A percentile compares a stretch with the other conserved stretches of the same genome.
These are phyloP conservation scores for Fusarium nodosum DNA, from an alignment of 2,329 filamentous ascomycete genomes.

Conservation along the genomic window DNA sequence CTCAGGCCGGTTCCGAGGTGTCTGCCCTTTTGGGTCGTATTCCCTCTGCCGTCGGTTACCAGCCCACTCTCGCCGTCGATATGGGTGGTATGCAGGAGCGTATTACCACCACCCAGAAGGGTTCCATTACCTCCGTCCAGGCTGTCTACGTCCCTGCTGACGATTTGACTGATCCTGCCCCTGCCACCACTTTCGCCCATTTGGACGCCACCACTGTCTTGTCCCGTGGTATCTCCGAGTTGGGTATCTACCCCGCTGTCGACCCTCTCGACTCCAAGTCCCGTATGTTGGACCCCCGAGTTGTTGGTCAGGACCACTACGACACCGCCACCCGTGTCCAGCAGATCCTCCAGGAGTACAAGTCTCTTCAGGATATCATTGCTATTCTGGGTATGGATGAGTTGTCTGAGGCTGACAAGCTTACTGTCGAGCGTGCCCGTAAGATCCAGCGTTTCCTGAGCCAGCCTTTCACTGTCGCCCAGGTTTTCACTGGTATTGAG, in stretches of 20 bases:
- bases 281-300: conserved; percentile 98
- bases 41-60: conserved; percentile 99
- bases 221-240: conserved; percentile 99
- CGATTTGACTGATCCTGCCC: conserved; percentile 99
- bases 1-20: conserved; percentile 99
- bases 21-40: conserved; percentile 99
- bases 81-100: conserved; percentile 99
- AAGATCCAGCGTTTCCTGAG: conserved; percentile 99
- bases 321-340: conserved; percentile 93
- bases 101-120: conserved; percentile 99
- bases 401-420: conserved; percentile 98
- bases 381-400: conserved; percentile 99
- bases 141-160: conserved; percentile 99
- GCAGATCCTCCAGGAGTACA: conserved; percentile 99
- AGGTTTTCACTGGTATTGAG: conserved; percentile 93
- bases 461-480: conserved; percentile 94
- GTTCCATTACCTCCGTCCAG: conserved; percentile 99
- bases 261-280: conserved; percentile 99
- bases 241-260: conserved; percentile 99
- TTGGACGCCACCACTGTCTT: conserved; percentile 99
- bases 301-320: conserved; percentile 99
- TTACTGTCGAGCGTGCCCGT: conserved; percentile 99
- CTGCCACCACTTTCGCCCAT: conserved; percentile 99
- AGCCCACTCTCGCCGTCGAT: conserved; percentile 97
- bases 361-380: conserved; percentile 99